Evolutionary conservation across 176 grass and related monocot species (phyloP).

Genomic region (Tuctoria greenei): DNA sequence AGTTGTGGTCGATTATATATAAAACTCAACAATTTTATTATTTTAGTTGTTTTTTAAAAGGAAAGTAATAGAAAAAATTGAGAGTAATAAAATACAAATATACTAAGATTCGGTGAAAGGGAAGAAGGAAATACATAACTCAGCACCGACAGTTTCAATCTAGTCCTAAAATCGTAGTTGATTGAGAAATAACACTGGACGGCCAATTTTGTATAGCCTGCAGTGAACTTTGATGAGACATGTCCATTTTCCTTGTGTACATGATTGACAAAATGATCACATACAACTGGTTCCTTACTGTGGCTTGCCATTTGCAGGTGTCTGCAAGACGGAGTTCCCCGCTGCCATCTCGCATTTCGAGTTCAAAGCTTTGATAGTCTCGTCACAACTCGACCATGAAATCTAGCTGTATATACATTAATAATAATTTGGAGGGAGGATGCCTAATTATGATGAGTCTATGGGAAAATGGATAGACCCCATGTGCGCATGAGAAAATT

Average conservation of each 20-base stretch:
- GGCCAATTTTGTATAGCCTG: not conserved
- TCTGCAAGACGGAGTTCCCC: not conserved
- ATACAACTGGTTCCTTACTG: slow-evolving; percentile 4
- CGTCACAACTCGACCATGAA: not conserved
- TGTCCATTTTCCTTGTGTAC: not conserved
- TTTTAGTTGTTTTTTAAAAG: too few relatives aligned
- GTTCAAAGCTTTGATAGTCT: slow-evolving; percentile 43
- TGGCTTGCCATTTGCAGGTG: slow-evolving; percentile 32
- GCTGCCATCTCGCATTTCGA: not conserved
- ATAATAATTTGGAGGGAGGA: too few relatives aligned
- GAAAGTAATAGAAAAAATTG: too few relatives aligned
- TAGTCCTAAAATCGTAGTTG: not conserved
- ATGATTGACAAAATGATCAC: not conserved
- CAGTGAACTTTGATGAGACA: not conserved
- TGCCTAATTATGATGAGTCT: too few relatives aligned
- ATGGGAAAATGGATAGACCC: too few relatives aligned
- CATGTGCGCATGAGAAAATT: too few relatives aligned
- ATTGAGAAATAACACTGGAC: not conserved
- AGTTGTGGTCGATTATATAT: too few relatives aligned
- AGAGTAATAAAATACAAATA: too few relatives aligned
- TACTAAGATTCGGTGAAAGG: too few relatives aligned
- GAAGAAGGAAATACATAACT: not conserved
- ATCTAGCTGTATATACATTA: not conserved
- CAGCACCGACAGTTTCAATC: not conserved
- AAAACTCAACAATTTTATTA: too few relatives aligned